Base-by-base conservation (phyloP, 257 asterid genomes). In the Avicennia marina region DNA sequence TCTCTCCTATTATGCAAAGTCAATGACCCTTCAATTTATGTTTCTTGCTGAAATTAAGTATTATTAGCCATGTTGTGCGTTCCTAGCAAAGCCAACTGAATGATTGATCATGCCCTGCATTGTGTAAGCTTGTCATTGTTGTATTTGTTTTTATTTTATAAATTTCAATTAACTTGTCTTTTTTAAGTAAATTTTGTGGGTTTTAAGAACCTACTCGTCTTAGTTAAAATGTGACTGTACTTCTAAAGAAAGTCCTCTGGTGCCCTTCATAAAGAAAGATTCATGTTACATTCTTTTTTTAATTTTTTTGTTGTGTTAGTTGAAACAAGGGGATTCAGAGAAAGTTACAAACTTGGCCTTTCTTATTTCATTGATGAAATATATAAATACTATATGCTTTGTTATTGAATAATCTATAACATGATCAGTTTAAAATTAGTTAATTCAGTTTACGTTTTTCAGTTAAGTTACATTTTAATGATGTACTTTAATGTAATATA, bases 141-240 rank as follows among this genome's bases (percentile, higher is more conserved):
- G 24, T 17, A 15, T 15, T 2, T 15, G 10, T 43, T 16, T 1
- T 17, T 43, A 11, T 13, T 54, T 15, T 11, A 2, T 22, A 43
- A 53, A 36, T 15, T 24, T 36, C 57, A 1, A 29, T 9, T 5
- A 7, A 17, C 56, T 1, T 18, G 10, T 33, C 4, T 33, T 54
- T 9, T 18, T 16, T 25, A 11, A 55, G 67, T 15, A 6, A 15
- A 36, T 55, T 15, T 24, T 45, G 13, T 25, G 51, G 49, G 18
- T 33, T 21, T 34, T 34, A 55, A 25, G 57, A 55, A 32, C 24
- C 56, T 64, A 34, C n/a, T 33, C 21, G 19, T 52, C 22, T 50
- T 21, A 13, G 4, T 13, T 39, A 50, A 50, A 49, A 15, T 18
- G 11, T 26, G 11, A 17, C 1, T 7, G 13, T 51, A 51, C 40